Evolutionary conservation across 2,329 filamentous ascomycete species (phyloP), one percentile per base, ranked within the genome.

Genomic region (Colletotrichum endophyticum): DNA sequence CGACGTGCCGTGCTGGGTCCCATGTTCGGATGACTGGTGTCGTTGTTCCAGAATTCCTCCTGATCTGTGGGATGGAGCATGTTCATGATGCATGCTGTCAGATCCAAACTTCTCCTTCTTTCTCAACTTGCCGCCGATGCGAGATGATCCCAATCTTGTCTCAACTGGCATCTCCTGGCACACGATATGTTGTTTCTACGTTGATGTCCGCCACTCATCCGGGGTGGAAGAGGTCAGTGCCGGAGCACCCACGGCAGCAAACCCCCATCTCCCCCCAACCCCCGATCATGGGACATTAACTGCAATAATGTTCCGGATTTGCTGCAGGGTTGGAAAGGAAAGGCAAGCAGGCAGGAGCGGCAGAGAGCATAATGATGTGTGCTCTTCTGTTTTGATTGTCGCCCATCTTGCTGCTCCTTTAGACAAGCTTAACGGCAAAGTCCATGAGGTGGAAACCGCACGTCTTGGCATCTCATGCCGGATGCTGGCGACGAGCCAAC

Each of bases 291-390:
- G 74, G 69, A 57, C 73, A 68, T 72, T 63, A 56, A 68, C 28
- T 68, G 69, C 70, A 59, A 70, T 70, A 74, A 77, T 78, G 73
- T 78, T 76, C 77, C 77, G 77, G 77, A 78, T 78, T 76, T 76
- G n/a, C 77, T 72, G 53, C 77, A 78, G 77, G 76, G 77, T 73
- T 75, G 19, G 36, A 15, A 30, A 11, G 36, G 36, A 19, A 34
- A 4, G 61, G 25, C 34, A 66, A 27, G 25, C 25, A 68, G 53
- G 30, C 30, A 66, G 30, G 44, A 57, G 57, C 28, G 59, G 61
- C 25, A 28, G 53, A 57, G 53, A 63, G 68, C 68, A 49, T 53
- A 30, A 39, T 28, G 53, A 71, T 61, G 73, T 49, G 56, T 34
- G 67, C 67, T 44, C 27, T 63, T 56, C 63, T 68, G 69, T 75